Evolutionary conservation across 2,329 filamentous ascomycete genomes (phyloP), one percentile per base, ranked within the genome.

Genomic region (Chaetomiaceae sp.): DNA sequence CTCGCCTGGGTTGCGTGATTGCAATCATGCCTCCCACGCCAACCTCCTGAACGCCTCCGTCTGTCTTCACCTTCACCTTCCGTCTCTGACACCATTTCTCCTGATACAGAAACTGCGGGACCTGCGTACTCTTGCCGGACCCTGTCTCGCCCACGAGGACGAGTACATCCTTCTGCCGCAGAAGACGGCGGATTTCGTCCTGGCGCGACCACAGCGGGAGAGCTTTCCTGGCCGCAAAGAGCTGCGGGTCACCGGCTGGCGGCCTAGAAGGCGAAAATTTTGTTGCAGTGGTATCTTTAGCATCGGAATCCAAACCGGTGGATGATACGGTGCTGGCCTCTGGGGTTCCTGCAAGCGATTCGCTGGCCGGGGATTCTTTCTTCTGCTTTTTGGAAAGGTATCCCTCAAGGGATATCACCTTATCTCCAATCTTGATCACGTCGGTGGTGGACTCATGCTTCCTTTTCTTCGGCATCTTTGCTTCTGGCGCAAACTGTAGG

Each of bases 91-190:
- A 96, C 91, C 91, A 97, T 6, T 82, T 72, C 65, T 96, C 88
- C 23, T 75, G 70, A 42, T 87, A 81, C 7, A 99, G 74, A 58
- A 96, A 96, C 65, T 97, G 94, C 0, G 94, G 92, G 0, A 96
- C 85, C 70, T 99, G 94, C 0, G 94, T 99, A 74, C 89, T 95
- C 72, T 99, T 99, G 67, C 94, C 94, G 14, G 89, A 95, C 68
- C 94, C 94, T 0, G 94, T 99, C 69, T 97, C 92, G 73, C 92
- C 92, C 2, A 94, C 87, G 14, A 99, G 74, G 0, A 99, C 78
- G 47, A 99, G 80, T 1, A 96, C 82, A 64, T 95, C 82, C 57
- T 82, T 84, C 31, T 81, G 72, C 12, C 75, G 74, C 6, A 96
- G 72, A 2, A 81, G 75, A 15, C 75, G 66, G 33, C 83, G 82